phyloP scores from a whole-genome alignment of 2,329 filamentous ascomycete species.

The Neofusicoccum sp. region DNA sequence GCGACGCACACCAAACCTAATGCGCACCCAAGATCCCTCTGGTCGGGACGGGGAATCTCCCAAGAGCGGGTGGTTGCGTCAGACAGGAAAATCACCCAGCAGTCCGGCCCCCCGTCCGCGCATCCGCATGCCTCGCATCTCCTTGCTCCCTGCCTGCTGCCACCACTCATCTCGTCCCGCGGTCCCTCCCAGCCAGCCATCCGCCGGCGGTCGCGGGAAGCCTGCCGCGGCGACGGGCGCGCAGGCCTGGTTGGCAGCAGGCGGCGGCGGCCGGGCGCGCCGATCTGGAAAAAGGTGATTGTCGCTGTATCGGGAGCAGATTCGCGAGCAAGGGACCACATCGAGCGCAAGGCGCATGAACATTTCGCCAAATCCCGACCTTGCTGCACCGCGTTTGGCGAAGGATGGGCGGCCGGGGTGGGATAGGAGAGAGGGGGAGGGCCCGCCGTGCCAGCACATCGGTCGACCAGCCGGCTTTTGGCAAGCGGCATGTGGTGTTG shows the following conservation, averaged over 20 bases:
- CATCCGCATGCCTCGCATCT: slow-evolving; percentile 18
- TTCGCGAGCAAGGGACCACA: slow-evolving; percentile 2
- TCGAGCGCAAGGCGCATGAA: slow-evolving; percentile 13
- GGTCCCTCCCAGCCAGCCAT: slow-evolving; percentile 7
- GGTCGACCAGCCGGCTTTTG: slow-evolving; percentile 26
- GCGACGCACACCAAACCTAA: slow-evolving; percentile 15
- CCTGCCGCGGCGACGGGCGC: slow-evolving; percentile 3
- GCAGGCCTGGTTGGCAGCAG: background rate
- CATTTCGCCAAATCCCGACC: slow-evolving; percentile 6
- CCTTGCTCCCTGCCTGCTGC: slow-evolving; percentile 9
- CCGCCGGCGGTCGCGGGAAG: slow-evolving; percentile 2
- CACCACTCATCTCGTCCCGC: background rate
- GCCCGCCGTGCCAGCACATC: slow-evolving; percentile 39
- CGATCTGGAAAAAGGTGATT: background rate
- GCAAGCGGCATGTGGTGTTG: slow-evolving; percentile 4
- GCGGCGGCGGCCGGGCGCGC: background rate
- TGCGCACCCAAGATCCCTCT: slow-evolving; percentile 10
- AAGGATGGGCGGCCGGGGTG: slow-evolving; percentile 7
- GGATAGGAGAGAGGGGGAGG: background rate
- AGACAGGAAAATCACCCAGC: slow-evolving; percentile 19
- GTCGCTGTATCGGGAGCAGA: slow-evolving; percentile 11
- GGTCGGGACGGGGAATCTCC: background rate
- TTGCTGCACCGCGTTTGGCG: slow-evolving; percentile 9
- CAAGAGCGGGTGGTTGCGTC: slow-evolving; percentile 15
- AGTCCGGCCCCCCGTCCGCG: slow-evolving; percentile 13